Evolutionary conservation across 768 basidiomycete genomes (phyloP).

Genomic region (Pulveroboletus sp.): DNA sequence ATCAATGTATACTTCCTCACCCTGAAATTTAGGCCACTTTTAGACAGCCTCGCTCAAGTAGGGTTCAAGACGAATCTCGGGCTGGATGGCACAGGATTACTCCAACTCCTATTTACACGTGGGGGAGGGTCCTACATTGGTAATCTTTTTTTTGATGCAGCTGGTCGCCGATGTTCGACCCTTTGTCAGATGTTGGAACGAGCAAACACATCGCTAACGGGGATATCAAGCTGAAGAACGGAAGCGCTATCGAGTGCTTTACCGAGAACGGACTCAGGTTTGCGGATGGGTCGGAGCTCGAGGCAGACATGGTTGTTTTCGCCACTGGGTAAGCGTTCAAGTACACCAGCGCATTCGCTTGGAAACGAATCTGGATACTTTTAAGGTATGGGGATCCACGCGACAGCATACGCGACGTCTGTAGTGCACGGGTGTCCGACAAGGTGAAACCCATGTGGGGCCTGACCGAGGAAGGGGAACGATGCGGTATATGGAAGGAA

Average conservation of each 20-base stretch:
- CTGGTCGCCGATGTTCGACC: not conserved
- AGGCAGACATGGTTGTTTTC: constrained; percentile 33
- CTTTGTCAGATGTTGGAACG: constrained; percentile 29
- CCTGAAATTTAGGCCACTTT: constrained; percentile 26
- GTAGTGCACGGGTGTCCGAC: constrained; percentile 43
- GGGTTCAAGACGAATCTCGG: constrained; percentile 41
- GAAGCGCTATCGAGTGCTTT: constrained; percentile 30
- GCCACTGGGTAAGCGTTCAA: constrained; percentile 24
- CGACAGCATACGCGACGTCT: constrained; percentile 40
- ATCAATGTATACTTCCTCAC: not conserved
- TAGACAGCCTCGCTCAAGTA: constrained; percentile 37
- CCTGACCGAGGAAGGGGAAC: constrained; percentile 61
- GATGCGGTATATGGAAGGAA: constrained; percentile 38
- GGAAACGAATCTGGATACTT: not conserved
- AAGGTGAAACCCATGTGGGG: constrained; percentile 59
- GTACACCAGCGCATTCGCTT: not conserved
- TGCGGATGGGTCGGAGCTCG: constrained; percentile 27
- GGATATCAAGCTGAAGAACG: constrained; percentile 51
- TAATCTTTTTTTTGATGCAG: constrained; percentile 3
- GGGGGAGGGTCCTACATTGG: constrained; percentile 43
- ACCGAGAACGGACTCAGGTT: constrained; percentile 30
- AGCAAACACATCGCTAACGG: no score
- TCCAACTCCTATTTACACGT: constrained; percentile 25
- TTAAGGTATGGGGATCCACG: constrained; percentile 49
- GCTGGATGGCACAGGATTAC: constrained; percentile 30